phyloP scores from a whole-genome alignment of 345 rosid genomes.

The Salix exigua region DNA sequence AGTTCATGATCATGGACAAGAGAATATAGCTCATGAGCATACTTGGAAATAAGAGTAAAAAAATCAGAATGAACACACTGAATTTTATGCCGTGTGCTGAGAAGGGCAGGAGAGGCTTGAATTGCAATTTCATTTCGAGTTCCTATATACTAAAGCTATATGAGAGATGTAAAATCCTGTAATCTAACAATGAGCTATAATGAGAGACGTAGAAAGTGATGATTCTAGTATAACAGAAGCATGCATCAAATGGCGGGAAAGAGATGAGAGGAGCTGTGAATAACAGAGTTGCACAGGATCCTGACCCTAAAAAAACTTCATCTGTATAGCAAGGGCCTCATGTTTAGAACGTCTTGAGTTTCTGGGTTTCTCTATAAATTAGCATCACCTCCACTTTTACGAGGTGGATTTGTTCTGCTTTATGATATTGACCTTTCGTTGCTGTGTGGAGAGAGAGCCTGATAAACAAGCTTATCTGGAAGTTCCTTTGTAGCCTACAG shows the following conservation, averaged over 20 bases:
- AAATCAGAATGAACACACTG: too few species aligned
- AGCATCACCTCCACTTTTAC: not conserved
- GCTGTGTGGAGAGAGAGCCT: constrained; percentile 30
- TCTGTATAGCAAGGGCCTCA: not conserved
- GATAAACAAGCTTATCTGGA: constrained; percentile 59
- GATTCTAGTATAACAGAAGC: too few species aligned
- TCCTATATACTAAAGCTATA: not conserved
- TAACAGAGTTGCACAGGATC: not conserved
- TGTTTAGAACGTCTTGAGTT: not conserved
- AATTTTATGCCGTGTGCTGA: not conserved
- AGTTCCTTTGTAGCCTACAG: constrained; percentile 70
- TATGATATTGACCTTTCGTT: not conserved
- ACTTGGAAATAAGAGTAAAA: too few species aligned
- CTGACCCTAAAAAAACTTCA: not conserved
- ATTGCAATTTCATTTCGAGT: not conserved
- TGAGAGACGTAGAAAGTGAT: too few species aligned
- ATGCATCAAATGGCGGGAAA: too few species aligned
- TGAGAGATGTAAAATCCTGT: not conserved
- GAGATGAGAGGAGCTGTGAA: not conserved
- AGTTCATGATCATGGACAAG: too few species aligned
- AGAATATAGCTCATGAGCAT: too few species aligned
- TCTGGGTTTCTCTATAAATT: not conserved
- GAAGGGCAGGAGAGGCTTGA: not conserved
- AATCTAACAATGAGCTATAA: not conserved
- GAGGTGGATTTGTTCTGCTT: not conserved